Evolutionary conservation across 78 protist genomes (phyloP).

Genomic region (Dictyostelium firmibasis): DNA sequence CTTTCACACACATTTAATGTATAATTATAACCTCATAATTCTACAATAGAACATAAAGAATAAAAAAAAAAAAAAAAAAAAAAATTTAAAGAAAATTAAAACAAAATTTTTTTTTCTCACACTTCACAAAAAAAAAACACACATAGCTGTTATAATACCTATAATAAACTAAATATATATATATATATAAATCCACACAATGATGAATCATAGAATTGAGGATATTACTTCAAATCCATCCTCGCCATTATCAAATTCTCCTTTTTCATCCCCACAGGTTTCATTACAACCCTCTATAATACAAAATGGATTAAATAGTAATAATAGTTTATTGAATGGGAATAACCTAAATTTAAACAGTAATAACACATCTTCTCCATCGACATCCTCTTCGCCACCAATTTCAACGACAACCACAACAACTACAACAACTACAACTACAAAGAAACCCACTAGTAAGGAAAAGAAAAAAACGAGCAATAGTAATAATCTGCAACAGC

Average conservation of each 20-base stretch:
- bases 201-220: background rate
- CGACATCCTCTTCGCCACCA: background rate
- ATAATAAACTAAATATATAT: background rate
- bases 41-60: background rate
- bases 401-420: background rate
- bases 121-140: background rate
- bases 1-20: background rate
- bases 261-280: background rate
- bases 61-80: background rate
- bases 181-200: background rate
- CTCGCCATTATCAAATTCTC: background rate
- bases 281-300: slow-evolving; percentile 4
- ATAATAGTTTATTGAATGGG: background rate
- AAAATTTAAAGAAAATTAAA: background rate
- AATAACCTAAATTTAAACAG: background rate
- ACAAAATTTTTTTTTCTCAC: background rate
- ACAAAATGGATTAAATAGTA: background rate
- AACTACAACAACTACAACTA: too few relatives aligned
- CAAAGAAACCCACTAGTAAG: background rate
- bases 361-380: background rate
- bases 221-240: background rate
- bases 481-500: background rate
- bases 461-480: background rate
- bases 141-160: background rate
- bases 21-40: background rate